These are phyloP conservation scores for Cytospora piceae DNA, from an alignment of 2,329 filamentous ascomycete genomes.

Conservation along the genomic window DNA sequence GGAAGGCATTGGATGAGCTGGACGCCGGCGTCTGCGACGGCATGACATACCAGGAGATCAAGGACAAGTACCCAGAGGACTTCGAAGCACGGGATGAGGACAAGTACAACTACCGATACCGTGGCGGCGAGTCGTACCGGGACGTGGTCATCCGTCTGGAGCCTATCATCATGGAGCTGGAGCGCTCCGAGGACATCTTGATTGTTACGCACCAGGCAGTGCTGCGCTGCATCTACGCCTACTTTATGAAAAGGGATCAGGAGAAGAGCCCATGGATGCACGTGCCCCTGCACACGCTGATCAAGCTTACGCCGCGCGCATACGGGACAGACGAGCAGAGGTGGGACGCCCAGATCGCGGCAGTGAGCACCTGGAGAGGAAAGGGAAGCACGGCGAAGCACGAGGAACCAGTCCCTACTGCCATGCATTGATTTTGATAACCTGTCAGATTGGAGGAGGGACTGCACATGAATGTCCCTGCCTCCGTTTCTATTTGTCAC, in stretches of 20 bases:
- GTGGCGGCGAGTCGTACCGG: conserved; percentile 91
- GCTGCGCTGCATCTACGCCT: conserved; percentile 94
- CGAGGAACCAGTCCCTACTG: conserved; percentile 58
- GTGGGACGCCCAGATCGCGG: conserved; percentile 88
- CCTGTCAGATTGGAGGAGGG: neutral
- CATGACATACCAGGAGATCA: conserved; percentile 94
- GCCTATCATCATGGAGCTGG: conserved; percentile 99
- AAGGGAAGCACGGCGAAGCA: conserved; percentile 94
- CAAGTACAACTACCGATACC: conserved; percentile 99
- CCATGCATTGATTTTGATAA: conserved; percentile 29
- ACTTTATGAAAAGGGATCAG: conserved; percentile 97
- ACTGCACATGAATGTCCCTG: neutral
- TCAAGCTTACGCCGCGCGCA: conserved; percentile 92
- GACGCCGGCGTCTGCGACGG: conserved; percentile 97
- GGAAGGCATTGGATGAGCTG: conserved; percentile 97
- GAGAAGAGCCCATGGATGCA: conserved; percentile 97
- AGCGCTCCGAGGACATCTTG: conserved; percentile 93
- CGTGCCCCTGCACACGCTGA: conserved; percentile 92
- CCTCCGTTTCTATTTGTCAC: neutral
- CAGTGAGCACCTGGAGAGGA: conserved; percentile 93
- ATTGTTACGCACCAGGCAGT: conserved; percentile 99
- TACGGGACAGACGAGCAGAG: conserved; percentile 92
- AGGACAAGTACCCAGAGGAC: conserved; percentile 88
- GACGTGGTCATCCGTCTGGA: conserved; percentile 97
- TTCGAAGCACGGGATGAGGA: conserved; percentile 95